Conservation (phyloP, 192 early-diverging fungal species). For the Thamnidium elegans region DNA sequence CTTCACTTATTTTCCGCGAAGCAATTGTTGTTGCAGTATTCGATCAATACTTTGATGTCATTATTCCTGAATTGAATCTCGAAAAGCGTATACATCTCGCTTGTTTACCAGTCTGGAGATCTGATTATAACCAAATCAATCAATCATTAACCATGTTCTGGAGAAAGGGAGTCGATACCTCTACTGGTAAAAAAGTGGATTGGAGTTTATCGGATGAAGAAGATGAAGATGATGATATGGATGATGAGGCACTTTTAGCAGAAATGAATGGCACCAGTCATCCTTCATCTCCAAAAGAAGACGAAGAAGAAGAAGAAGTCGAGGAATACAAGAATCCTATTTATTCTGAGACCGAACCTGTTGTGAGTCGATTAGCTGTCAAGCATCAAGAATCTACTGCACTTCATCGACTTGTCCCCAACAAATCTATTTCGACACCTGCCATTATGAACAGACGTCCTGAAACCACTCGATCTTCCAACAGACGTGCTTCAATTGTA, state of each 20-base stretch:
- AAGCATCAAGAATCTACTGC: not conserved
- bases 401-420: not conserved
- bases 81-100: slow-evolving; percentile 66
- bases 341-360: not conserved
- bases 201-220: slow-evolving; percentile 38
- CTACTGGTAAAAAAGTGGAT: slow-evolving; percentile 23
- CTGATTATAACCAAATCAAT: slow-evolving; percentile 16
- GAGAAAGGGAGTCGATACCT: slow-evolving; percentile 45
- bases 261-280: slow-evolving; percentile 9
- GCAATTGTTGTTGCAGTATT: slow-evolving; percentile 66
- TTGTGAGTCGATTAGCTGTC: not conserved
- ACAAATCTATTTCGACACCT: slow-evolving; percentile 5
- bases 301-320: not conserved
- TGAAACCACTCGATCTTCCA: slow-evolving; percentile 19
- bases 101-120: slow-evolving; percentile 43
- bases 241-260: slow-evolving; percentile 36
- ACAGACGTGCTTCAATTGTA: slow-evolving; percentile 20
- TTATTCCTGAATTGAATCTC: slow-evolving; percentile 66
- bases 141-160: slow-evolving; percentile 49
- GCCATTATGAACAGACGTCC: not conserved
- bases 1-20: slow-evolving; percentile 47
- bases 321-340: not conserved
- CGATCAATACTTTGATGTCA: slow-evolving; percentile 69
- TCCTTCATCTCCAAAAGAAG: not conserved
- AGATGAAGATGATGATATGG: slow-evolving; percentile 49